A percentile compares a stretch with the other conserved stretches of the same genome.
These are phyloP conservation scores for Alternaria sp. DNA, from an alignment of 2,329 filamentous ascomycete species.

Conservation along the genomic window DNA sequence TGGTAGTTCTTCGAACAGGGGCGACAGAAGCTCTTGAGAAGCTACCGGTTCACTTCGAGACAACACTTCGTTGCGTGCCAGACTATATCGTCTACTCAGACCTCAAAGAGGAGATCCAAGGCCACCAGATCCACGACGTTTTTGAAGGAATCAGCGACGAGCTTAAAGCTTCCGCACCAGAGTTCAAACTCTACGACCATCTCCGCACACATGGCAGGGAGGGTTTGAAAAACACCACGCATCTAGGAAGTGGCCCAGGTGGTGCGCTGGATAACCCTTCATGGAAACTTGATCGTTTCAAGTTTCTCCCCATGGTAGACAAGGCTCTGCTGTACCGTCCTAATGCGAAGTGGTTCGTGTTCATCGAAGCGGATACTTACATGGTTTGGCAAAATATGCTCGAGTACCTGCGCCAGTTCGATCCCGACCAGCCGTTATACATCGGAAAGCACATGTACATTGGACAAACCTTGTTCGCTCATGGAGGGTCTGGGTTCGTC, in stretches of 20 bases:
- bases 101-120: constrained; percentile 36
- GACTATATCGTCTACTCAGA: constrained; percentile 48
- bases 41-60: constrained; percentile 55
- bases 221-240: constrained; percentile 23
- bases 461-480: constrained; percentile 60
- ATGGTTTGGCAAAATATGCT: constrained; percentile 63
- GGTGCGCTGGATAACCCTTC: constrained; percentile 19
- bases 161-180: constrained; percentile 32
- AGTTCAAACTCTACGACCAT: constrained; percentile 45
- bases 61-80: constrained; percentile 46
- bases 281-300: constrained; percentile 47
- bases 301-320: constrained; percentile 46
- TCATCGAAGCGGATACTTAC: constrained; percentile 67
- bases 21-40: constrained; percentile 64
- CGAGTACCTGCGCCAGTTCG: constrained; percentile 60
- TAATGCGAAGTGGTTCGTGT: constrained; percentile 65
- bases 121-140: constrained; percentile 40
- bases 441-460: constrained; percentile 64
- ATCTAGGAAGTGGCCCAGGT: constrained; percentile 22
- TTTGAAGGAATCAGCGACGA: constrained; percentile 35
- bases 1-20: constrained; percentile 65
- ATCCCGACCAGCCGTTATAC: constrained; percentile 59
- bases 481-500: constrained; percentile 63
- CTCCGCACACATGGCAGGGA: constrained; percentile 39
- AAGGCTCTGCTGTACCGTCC: constrained; percentile 42